Base-by-base conservation (phyloP, 331 rosid genomes). In the Quercus tomentella region DNA sequence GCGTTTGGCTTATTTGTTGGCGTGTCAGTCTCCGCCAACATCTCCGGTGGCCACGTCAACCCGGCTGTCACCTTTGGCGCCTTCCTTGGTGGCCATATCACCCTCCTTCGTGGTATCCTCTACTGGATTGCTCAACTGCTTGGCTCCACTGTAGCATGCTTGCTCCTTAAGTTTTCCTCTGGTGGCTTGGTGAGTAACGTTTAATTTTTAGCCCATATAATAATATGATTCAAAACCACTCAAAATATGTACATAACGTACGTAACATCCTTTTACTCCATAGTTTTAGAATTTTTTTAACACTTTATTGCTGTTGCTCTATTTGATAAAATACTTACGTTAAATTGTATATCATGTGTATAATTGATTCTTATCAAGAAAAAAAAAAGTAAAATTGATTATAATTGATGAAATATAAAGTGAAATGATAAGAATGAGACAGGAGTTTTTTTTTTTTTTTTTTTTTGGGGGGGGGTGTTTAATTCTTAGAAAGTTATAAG, bases 51-150 rank as follows among this genome's bases (percentile, higher is more conserved):
- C 22, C 77, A 73, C 23, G 76, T 73, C 4, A 73, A 73, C 62
- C 76, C 76, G 4, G 76, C 76, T 9, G 76, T 73, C 33, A 73
- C 76, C n/a, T 73, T 73, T 18, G 76, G 76, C 15, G 77, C 77
- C 41, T 74, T 74, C 67, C 18, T 74, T 1, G 77, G 77, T 31
- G 77, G 77, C 11, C 16, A 74, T 35, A 56, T 74, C 21, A 56
- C 77, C 49, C 49, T 74, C 49, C 0, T 55, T 21, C 4, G 67
- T 1, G 37, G 63, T n/a, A 55, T 74, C 56, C 51, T 74, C 18
- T 74, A 56, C 67, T 74, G 77, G 77, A 55, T 74, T 35, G 77
- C 66, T 4, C 77, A 74, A 23, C 43, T 74, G 5, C 77, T 74
- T 35, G 77, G 77, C 66, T 74, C 77, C 7, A 33, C 28, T 8